Base-by-base conservation (phyloP, 345 rosid genomes). In the Populus tremula region DNA sequence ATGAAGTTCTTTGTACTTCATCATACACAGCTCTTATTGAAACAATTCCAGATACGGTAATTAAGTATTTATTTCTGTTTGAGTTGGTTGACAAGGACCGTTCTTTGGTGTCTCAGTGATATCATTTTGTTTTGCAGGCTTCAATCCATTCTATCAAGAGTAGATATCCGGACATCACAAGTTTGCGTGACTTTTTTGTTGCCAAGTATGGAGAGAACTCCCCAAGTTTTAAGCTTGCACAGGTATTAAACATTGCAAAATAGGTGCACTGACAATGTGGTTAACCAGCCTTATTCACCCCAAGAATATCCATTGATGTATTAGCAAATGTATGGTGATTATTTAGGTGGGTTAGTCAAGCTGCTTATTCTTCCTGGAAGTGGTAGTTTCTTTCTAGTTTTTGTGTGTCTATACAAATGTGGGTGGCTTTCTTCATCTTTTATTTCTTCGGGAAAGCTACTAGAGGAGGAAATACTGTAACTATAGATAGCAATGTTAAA, bases 11-110 rank as follows among this genome's bases (percentile, higher is more conserved):
- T 77, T 96, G 92, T 71, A 96, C 99, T 80, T 96, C 99, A 43
- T 94, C 99, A 50, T 96, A 96, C 85, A 92, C 98, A 33, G 98
- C 99, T 82, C 96, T 96, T 29, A 96, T 96, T 63, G 99, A 96
- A 85, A 96, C 99, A 69, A 92, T 96, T 84, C 93, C 97, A 77
- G 98, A 96, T 87, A 96, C 99, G 89, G 97, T 94, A 90, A 77
- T 47, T 69, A 59, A 77, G 63, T 80, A 45, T 70, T 47, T 63
- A 38, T 17, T 53, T 25, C 79, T 69, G 64, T 56, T 36, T 39
- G 14, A 62, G 25, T 78, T 50, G 76, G 25, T 77, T 72, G 53
- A 53, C 25, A 31, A 75, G 66, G 63, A 49, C 18, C 49, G 20
- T 33, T 47, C 62, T 33, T 72, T 43, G 69, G 79, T 39, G 41